Conservation (phyloP, 805 yeast species). For the Priceomyces haplophilus region DNA sequence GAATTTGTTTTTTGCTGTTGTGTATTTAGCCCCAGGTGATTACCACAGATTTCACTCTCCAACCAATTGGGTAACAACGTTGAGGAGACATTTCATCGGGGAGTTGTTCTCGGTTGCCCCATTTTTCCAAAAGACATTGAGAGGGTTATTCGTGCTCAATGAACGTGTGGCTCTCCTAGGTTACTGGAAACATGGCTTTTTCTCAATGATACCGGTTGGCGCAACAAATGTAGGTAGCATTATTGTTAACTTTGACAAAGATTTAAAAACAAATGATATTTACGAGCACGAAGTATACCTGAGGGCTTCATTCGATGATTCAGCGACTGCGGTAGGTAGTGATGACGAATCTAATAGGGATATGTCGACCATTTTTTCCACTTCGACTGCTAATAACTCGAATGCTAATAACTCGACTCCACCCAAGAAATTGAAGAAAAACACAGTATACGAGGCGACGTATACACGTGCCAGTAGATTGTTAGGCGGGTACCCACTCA, state of each 20-base stretch:
- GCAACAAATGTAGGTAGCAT: constrained; percentile 98
- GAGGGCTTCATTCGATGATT: constrained; percentile 24
- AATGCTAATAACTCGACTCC: constrained; percentile 13
- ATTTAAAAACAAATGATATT: constrained; percentile 76
- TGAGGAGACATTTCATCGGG: constrained; percentile 94
- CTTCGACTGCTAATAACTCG: constrained; percentile 7
- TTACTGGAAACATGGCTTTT: constrained; percentile 94
- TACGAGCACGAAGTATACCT: constrained; percentile 49
- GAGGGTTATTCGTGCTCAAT: constrained; percentile 83
- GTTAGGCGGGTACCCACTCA: constrained; percentile 82
- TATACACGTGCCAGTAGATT: constrained; percentile 73
- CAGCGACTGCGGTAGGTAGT: constrained; percentile 27
- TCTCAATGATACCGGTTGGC: constrained; percentile 98
- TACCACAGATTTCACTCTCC: constrained; percentile 98
- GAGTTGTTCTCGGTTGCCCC: constrained; percentile 96
- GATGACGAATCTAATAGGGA: constrained; percentile 11
- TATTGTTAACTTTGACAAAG: constrained; percentile 85
- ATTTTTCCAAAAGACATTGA: constrained; percentile 82
- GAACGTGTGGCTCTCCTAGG: constrained; percentile 96
- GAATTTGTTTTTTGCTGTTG: constrained; percentile 80
- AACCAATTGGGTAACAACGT: constrained; percentile 88
- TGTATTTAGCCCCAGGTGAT: constrained; percentile 96
- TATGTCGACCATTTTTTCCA: constrained; percentile 11
- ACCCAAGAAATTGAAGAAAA: constrained; percentile 53
- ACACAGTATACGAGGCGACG: constrained; percentile 91